A percentile compares a stretch with the other conserved stretches of the same genome.
These are phyloP conservation scores for Tricholoma hemisulphureum DNA, from an alignment of 768 basidiomycete species.

Conservation along the genomic window DNA sequence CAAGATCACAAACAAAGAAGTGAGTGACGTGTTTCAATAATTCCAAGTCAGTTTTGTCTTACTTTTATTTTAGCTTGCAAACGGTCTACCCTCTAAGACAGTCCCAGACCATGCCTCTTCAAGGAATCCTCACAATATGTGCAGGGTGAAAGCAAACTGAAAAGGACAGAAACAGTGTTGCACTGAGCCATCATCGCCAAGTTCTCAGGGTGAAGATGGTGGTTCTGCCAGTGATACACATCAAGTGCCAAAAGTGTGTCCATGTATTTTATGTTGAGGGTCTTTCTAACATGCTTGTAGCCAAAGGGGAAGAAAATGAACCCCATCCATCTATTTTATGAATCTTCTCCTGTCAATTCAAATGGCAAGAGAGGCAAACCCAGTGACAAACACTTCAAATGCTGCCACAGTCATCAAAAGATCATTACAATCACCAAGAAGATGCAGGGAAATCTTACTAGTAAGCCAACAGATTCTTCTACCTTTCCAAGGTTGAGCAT, in stretches of 20 bases:
- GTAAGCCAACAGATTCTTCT: background rate
- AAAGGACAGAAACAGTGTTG: background rate
- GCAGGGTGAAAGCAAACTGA: background rate
- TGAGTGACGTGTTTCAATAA: too few species aligned
- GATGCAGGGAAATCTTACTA: slow-evolving; percentile 5
- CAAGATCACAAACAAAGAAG: too few species aligned
- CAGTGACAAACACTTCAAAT: slow-evolving; percentile 5
- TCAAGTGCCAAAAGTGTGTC: too few species aligned
- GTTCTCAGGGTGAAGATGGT: background rate
- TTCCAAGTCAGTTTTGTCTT: too few species aligned
- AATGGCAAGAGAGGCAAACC: too few species aligned
- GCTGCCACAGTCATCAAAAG: slow-evolving; percentile 3
- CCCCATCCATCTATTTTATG: too few species aligned
- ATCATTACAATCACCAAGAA: background rate
- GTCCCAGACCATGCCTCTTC: background rate
- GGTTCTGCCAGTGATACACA: background rate
- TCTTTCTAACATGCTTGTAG: background rate
- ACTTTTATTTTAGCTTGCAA: background rate
- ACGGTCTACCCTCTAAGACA: slow-evolving; percentile 2
- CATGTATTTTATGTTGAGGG: background rate
- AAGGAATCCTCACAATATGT: background rate
- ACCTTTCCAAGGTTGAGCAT: too few species aligned
- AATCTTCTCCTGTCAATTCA: too few species aligned
- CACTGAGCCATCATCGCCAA: background rate
- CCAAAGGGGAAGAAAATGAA: background rate